These are phyloP conservation scores for Paraphaeosphaeria sporulosa DNA, from an alignment of 2,329 filamentous ascomycete genomes.

Conservation along the genomic window DNA sequence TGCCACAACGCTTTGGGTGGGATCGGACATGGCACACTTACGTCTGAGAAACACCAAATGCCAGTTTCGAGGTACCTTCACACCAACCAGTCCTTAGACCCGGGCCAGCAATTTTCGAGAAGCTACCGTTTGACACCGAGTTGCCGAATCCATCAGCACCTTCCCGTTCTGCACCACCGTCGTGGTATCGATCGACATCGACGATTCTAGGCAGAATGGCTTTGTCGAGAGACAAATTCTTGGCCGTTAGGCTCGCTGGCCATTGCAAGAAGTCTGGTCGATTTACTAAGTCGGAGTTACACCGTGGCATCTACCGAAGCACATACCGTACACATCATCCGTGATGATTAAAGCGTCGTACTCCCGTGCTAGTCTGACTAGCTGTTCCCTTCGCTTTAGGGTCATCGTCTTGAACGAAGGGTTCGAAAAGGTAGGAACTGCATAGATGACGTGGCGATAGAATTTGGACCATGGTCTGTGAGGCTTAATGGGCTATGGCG, in stretches of 20 bases:
- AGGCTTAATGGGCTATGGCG: slow-evolving; percentile 62
- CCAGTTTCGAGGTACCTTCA: slow-evolving; percentile 72
- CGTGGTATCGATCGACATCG: slow-evolving; percentile 76
- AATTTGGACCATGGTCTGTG: slow-evolving; percentile 71
- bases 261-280: slow-evolving; percentile 80
- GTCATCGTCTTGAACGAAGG: slow-evolving; percentile 86
- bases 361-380: slow-evolving; percentile 79
- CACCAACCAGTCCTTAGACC: slow-evolving; percentile 89
- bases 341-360: slow-evolving; percentile 83
- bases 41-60: slow-evolving; percentile 66
- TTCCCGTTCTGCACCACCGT: slow-evolving; percentile 59
- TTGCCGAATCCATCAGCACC: slow-evolving; percentile 75
- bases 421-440: slow-evolving; percentile 87
- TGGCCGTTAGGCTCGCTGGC: slow-evolving; percentile 55
- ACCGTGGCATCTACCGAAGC: background rate
- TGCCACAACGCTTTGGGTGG: background rate
- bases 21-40: slow-evolving; percentile 46
- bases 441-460: slow-evolving; percentile 88
- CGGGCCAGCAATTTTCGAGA: slow-evolving; percentile 85
- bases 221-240: slow-evolving; percentile 42
- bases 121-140: slow-evolving; percentile 84
- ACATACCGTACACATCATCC: slow-evolving; percentile 80
- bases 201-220: slow-evolving; percentile 73
- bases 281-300: background rate
- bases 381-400: slow-evolving; percentile 67